Conservation (phyloP, 768 basidiomycete species). For the Udeniomyces megalosporus region DNA sequence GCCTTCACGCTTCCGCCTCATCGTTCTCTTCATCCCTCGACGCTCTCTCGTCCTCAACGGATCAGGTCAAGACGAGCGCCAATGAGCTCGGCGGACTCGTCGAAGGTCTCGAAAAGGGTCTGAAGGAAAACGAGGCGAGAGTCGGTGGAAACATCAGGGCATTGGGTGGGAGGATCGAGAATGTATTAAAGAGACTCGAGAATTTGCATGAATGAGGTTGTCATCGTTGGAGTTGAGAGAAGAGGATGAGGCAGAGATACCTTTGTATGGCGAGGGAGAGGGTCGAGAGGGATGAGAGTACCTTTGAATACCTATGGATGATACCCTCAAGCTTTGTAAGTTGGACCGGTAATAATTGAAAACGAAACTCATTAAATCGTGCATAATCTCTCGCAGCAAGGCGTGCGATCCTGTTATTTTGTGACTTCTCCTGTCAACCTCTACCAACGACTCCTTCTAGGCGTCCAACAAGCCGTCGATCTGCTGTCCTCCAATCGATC, state of each 20-base stretch:
- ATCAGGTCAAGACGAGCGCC: constrained; percentile 56
- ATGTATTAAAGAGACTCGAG: constrained; percentile 38
- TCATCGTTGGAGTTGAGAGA: background rate
- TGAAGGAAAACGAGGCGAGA: constrained; percentile 53
- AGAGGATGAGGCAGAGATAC: too few species aligned
- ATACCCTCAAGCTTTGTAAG: too few species aligned
- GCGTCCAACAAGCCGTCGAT: constrained; percentile 23
- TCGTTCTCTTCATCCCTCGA: constrained; percentile 55
- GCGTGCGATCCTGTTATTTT: too few species aligned
- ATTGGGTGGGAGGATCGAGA: constrained; percentile 41
- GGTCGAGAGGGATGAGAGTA: too few species aligned
- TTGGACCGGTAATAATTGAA: too few species aligned
- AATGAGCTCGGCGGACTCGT: constrained; percentile 46
- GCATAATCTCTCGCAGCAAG: too few species aligned
- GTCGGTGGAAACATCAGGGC: constrained; percentile 51
- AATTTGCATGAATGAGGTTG: constrained; percentile 1
- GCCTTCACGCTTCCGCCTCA: constrained; percentile 64
- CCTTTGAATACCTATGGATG: too few species aligned
- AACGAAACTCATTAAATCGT: too few species aligned
- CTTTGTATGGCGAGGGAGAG: too few species aligned
- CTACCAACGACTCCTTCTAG: background rate
- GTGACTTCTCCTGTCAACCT: background rate
- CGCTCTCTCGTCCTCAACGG: constrained; percentile 20
- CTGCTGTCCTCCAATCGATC: constrained; percentile 25
- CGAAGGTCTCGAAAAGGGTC: constrained; percentile 56